Evolutionary conservation across 2,329 filamentous ascomycete species (phyloP).

Genomic region (Pestalotiopsis sp.): DNA sequence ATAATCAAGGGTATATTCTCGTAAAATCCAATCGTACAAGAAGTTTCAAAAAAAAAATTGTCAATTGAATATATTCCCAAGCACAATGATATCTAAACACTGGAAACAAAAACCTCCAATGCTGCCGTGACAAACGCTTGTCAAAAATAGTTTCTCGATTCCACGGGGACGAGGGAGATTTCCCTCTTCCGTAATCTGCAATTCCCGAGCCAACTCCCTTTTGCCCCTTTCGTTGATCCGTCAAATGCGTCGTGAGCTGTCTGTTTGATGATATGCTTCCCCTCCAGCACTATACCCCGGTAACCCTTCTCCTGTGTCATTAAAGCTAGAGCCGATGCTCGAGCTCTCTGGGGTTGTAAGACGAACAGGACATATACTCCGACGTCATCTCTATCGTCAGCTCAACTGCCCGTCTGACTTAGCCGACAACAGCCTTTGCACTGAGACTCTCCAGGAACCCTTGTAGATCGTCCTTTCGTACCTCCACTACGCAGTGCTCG

Average conservation of each 20-base stretch:
- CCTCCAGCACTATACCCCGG: background rate
- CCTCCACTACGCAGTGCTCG: constrained; percentile 95
- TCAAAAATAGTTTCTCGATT: background rate
- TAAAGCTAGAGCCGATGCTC: background rate
- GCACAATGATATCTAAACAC: constrained; percentile 6
- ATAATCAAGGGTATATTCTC: background rate
- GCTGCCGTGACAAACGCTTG: constrained; percentile 8
- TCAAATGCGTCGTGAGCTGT: constrained; percentile 9
- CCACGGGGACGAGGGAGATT: constrained; percentile 2
- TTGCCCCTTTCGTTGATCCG: constrained; percentile 3
- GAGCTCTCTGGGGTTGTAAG: background rate
- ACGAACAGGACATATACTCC: background rate
- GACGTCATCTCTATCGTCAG: background rate
- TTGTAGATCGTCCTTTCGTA: constrained; percentile 91
- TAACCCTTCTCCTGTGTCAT: background rate
- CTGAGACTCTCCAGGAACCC: constrained; percentile 91
- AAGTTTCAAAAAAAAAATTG: background rate
- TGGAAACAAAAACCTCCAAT: background rate
- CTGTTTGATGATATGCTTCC: constrained; percentile 13
- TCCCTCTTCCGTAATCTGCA: background rate
- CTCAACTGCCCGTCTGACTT: constrained; percentile 15
- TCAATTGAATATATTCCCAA: background rate
- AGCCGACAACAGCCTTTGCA: constrained; percentile 82
- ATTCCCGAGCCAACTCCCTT: background rate
- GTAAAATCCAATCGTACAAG: background rate